Evolutionary conservation across 164 flowering plant genomes (phyloP), one percentile per base, ranked within the genome.

Genomic region (Warburgia ugandensis): DNA sequence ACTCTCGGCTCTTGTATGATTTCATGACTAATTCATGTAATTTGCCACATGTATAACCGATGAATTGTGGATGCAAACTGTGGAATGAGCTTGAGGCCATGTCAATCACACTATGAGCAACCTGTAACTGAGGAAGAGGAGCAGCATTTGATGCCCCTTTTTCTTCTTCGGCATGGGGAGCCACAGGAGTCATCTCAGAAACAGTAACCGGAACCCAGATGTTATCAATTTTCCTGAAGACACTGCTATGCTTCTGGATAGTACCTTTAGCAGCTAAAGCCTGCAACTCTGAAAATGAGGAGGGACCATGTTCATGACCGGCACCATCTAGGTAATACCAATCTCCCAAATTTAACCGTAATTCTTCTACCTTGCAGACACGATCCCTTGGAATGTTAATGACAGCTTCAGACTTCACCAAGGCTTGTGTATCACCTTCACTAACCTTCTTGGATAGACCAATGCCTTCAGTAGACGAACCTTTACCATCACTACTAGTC

Each of bases 11-110:
- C 72, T 77, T 88, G 66, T 73, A 88, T n/a, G 91, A 80, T 68
- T 79, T 88, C 99, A 94, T 94, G 25, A 94, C 97, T 72, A 94
- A 62, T 58, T 86, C 96, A 68, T 94, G 99, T 22, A 94, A 80
- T 70, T 77, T 94, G 22, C 92, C 97, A 39, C 86, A 78, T 13
- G 85, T 83, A 61, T 75, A 86, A 14, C 96, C 97, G 66, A 94
- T 71, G 54, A 84, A 94, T 54, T 94, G 99, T 14, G 99, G 99
- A 63, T 94, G 86, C 57, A 71, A 50, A 55, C 54, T 61, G 60
- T 89, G 83, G 54, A 86, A 89, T 2, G 65, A 64, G 57, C 66
- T 67, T 22, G 71, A 47, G 29, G 44, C 47, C 14, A 14, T 25
- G 28, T 37, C 54, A 19, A 27, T 39, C 30, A 52, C 73, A 62